Conservation (phyloP, 2,329 filamentous ascomycete species). For the Exophiala alcalophila region DNA sequence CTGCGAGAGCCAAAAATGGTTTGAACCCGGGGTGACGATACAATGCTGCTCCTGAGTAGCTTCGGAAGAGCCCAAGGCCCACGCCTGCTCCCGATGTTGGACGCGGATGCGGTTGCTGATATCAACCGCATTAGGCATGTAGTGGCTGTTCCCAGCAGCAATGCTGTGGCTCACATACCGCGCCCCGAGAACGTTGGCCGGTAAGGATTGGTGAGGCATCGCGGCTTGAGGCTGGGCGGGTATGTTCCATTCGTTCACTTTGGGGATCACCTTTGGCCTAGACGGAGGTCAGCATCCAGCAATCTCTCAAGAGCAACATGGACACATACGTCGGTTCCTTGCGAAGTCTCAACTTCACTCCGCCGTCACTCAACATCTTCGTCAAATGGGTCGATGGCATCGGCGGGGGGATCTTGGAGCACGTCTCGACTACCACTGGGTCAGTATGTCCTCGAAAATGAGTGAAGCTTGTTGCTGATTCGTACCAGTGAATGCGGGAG, state of each 20-base stretch:
- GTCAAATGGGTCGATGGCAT: conserved; percentile 72
- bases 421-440: conserved; percentile 40
- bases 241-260: no score
- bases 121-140: not conserved
- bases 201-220: no score
- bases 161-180: no score
- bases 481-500: conserved; percentile 64
- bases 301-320: no score
- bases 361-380: conserved; percentile 80
- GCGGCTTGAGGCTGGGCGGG: no score
- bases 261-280: no score
- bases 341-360: conserved; percentile 73
- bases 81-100: not conserved
- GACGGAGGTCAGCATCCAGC: not conserved
- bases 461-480: conserved; percentile 23
- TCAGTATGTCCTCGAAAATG: conserved; percentile 16
- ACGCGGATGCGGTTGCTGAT: conserved; percentile 1
- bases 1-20: no score
- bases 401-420: conserved; percentile 5
- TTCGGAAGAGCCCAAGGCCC: no score
- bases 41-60: no score
- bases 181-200: no score
- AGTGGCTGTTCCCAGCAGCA: no score
- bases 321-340: conserved; percentile 57
- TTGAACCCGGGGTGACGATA: no score